phyloP scores from a whole-genome alignment of 306 rosid genomes.

The Trichosanthes truncata region DNA sequence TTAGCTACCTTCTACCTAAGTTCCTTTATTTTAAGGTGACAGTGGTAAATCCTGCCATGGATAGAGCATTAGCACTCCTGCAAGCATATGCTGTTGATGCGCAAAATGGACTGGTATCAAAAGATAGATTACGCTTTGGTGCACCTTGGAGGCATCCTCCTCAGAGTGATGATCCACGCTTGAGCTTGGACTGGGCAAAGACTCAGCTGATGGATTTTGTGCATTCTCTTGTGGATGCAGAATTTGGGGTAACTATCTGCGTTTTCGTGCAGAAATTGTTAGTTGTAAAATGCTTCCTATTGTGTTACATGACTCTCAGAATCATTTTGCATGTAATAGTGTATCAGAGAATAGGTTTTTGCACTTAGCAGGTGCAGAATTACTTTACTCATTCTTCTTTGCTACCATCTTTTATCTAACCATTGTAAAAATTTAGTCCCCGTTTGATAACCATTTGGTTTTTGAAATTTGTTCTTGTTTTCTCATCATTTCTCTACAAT shows the following conservation, averaged over 20 bases:
- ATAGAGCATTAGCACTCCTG: constrained; percentile 61
- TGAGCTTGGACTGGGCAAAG: constrained; percentile 66
- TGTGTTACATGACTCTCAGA: neutral
- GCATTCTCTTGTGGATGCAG: constrained; percentile 57
- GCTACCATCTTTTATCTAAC: neutral
- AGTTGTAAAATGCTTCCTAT: constrained; percentile 8
- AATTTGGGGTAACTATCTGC: constrained; percentile 58
- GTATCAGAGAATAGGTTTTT: neutral
- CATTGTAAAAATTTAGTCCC: neutral
- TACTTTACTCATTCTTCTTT: neutral
- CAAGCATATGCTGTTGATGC: constrained; percentile 68
- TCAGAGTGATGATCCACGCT: constrained; percentile 37
- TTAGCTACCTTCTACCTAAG: constrained; percentile 1
- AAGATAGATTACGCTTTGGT: constrained; percentile 76
- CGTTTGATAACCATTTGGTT: too few relatives aligned
- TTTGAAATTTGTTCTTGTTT: too few relatives aligned
- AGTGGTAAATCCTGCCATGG: constrained; percentile 90
- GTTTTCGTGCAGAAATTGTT: constrained; percentile 1
- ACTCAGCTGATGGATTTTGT: constrained; percentile 89
- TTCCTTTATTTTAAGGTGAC: constrained; percentile 45
- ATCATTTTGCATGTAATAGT: neutral
- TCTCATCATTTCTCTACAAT: too few relatives aligned
- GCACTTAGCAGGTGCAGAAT: neutral
- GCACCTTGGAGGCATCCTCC: constrained; percentile 99
- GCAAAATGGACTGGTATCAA: constrained; percentile 42